phyloP scores from a whole-genome alignment of 805 yeast species.

The Ogataea trehalophila region DNA sequence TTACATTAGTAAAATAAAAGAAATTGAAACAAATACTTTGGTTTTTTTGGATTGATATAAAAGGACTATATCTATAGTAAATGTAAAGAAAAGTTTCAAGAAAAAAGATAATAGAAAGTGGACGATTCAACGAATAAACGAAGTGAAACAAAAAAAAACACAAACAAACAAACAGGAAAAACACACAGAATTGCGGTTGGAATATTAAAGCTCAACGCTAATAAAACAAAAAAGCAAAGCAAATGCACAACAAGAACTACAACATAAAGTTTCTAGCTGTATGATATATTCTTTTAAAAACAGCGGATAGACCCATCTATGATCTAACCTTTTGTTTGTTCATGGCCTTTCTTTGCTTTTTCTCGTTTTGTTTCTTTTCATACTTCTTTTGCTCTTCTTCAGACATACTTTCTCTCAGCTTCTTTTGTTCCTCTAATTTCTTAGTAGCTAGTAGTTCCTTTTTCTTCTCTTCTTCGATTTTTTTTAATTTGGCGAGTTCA shows the following conservation, averaged over 20 bases:
- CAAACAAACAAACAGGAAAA: too few relatives aligned
- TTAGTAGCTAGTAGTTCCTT: conserved; percentile 67
- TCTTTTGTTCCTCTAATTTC: conserved; percentile 64
- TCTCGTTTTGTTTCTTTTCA: conserved; percentile 75
- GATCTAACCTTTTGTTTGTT: conserved; percentile 52
- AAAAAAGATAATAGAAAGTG: too few relatives aligned
- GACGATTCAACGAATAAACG: too few relatives aligned
- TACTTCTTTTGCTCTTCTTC: conserved; percentile 77
- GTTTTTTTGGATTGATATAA: not conserved
- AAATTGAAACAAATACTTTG: not conserved
- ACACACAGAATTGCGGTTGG: too few relatives aligned
- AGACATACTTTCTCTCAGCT: conserved; percentile 58
- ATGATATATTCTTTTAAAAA: not conserved
- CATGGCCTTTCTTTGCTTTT: conserved; percentile 69
- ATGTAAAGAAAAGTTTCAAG: too few relatives aligned
- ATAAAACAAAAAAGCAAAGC: too few relatives aligned
- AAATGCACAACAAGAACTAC: not conserved
- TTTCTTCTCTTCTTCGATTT: conserved; percentile 57
- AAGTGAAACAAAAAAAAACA: too few relatives aligned
- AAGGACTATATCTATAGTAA: not conserved
- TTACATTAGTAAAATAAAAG: not conserved
- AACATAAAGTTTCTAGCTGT: not conserved
- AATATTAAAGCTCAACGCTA: too few relatives aligned
- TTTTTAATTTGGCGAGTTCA: conserved; percentile 67
- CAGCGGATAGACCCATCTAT: too few relatives aligned